Base-by-base conservation (phyloP, 768 basidiomycete species). In the Hemileccinum rubropunctum region DNA sequence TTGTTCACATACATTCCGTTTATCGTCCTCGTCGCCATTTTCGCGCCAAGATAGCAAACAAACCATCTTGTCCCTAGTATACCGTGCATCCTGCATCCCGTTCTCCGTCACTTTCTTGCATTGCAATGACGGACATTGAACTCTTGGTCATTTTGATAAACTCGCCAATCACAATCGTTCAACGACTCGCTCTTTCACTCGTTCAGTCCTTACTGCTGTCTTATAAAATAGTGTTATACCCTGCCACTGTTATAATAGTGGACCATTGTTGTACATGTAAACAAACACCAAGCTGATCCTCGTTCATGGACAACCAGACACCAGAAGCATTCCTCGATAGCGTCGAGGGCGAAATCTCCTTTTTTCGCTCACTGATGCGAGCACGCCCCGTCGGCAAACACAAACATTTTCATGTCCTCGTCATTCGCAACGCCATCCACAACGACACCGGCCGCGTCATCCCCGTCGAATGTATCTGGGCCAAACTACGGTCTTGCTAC, bases 341-440 rank as follows among this genome's bases (percentile, higher is more conserved):
- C 7, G 79, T 90, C 46, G 82, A 85, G 58, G 91, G 91, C 35
- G 91, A 94, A 67, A 88, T 91, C 41, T 77, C 87, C 9, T 87
- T 94, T 69, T 92, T 93, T 64, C 81, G 86, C 43, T 86, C 88
- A 7, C 73, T 91, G 45, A 88, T 88, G 79, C 83, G 83, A 39
- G 80, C 88, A 15, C 77, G 91, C 47, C 91, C 91, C 0, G 81
- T 93, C 47, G 91, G 91, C 38, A 82, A 86, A 28, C 86, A 93
- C 67, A 83, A 83, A 26, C 81, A 90, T 70, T 91, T 92, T 69
- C 87, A 92, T 62, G 73, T 88, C 64, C 73, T 94, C 48, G 78
- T 81, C 51, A 85, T 94, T 42, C 82, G 83, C 50, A 83, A 79
- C 58, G 73, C 79, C 40, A 89, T 94, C 52, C 71, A 77, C 59